Evolutionary conservation across 1,284 basidiomycete genomes (phyloP).

Genomic region (Apiotrichum siamense): DNA sequence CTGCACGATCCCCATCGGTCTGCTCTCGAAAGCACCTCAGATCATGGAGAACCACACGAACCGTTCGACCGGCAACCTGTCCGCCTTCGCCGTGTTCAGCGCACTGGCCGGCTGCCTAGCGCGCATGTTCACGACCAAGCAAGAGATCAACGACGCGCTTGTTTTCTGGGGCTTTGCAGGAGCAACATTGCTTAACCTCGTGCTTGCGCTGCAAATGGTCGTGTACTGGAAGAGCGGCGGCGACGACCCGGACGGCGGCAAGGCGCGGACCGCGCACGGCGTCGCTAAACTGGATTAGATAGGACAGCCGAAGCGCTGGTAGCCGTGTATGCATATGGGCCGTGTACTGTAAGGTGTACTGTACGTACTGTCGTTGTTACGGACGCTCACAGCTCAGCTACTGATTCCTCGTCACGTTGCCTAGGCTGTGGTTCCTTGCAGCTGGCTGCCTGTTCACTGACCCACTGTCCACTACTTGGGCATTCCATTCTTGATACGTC

Average conservation of each 20-base stretch:
- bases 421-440: too few species aligned
- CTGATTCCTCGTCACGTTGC: too few species aligned
- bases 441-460: too few species aligned
- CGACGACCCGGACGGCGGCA: not conserved
- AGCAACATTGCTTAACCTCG: conserved; percentile 68
- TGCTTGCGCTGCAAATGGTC: conserved; percentile 74
- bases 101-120: conserved; percentile 78
- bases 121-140: conserved; percentile 78
- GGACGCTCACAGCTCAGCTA: too few species aligned
- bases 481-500: too few species aligned
- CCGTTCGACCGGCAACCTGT: conserved; percentile 79
- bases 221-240: conserved; percentile 62
- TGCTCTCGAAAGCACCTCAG: conserved; percentile 80
- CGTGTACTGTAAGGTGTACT: too few species aligned
- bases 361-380: too few species aligned
- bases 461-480: too few species aligned
- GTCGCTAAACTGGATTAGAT: too few species aligned
- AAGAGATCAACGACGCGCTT: conserved; percentile 73
- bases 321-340: too few species aligned
- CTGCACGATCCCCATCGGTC: conserved; percentile 71
- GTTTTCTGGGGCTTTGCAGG: conserved; percentile 73
- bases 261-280: too few species aligned
- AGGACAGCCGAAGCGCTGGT: too few species aligned
- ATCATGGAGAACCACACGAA: conserved; percentile 70
- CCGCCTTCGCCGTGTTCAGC: conserved; percentile 73